Evolutionary conservation across 2,329 filamentous ascomycete species (phyloP).

Genomic region (Magnaporthiopsis poae): DNA sequence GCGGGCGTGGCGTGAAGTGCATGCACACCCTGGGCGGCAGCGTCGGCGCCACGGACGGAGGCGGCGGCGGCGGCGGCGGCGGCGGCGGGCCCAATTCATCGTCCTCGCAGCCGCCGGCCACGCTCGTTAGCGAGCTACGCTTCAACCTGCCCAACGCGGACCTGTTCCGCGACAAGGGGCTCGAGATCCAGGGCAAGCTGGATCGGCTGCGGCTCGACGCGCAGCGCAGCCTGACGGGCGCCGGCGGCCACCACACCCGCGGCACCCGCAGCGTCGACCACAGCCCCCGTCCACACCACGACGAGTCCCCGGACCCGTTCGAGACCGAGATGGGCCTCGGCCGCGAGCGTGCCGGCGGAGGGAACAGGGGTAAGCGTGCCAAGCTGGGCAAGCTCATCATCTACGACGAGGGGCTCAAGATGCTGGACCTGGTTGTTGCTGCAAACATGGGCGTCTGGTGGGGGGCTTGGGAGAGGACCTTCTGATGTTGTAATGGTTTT

Average conservation of each 20-base stretch:
- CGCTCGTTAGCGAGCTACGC: constrained; percentile 67
- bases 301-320: constrained; percentile 14
- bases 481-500: constrained; percentile 11
- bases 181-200: constrained; percentile 24
- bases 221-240: neutral
- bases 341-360: constrained; percentile 74
- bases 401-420: constrained; percentile 81
- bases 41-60: constrained; percentile 18
- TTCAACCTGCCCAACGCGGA: constrained; percentile 70
- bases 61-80: constrained; percentile 13
- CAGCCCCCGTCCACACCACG: neutral
- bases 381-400: constrained; percentile 92
- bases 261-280: neutral
- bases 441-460: constrained; percentile 92
- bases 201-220: constrained; percentile 27
- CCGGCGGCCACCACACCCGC: neutral
- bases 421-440: constrained; percentile 86
- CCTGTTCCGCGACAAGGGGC: constrained; percentile 25
- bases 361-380: constrained; percentile 72
- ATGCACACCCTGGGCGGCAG: constrained; percentile 50
- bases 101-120: constrained; percentile 21
- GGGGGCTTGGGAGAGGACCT: constrained; percentile 65
- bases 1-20: constrained; percentile 65
- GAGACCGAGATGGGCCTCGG: constrained; percentile 51
- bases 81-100: constrained; percentile 14